Evolutionary conservation across 495 filamentous ascomycete species (phyloP).

Genomic region (Neurospora terricola): DNA sequence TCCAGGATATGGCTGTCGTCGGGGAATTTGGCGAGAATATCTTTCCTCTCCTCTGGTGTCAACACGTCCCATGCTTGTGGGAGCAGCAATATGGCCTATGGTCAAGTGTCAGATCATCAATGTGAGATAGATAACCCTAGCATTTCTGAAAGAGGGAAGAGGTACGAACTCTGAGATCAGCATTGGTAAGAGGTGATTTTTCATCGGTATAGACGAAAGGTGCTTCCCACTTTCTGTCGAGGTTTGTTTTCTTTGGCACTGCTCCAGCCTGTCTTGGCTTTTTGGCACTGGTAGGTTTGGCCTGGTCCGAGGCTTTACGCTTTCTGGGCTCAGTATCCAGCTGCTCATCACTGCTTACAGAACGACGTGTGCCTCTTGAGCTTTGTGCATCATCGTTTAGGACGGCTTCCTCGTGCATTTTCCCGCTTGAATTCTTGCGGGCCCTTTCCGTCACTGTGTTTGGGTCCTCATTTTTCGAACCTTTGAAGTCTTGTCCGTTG

Average conservation of each 20-base stretch:
- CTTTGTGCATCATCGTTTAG: not conserved
- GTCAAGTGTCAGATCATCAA: conserved; percentile 7
- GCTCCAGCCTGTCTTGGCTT: conserved; percentile 6
- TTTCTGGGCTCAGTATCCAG: not conserved
- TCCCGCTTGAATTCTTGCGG: not conserved
- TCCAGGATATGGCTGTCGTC: conserved; percentile 29
- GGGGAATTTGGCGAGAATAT: conserved; percentile 48
- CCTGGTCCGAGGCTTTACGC: conserved; percentile 3
- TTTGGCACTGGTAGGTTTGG: conserved; percentile 1
- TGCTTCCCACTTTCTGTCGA: conserved; percentile 22
- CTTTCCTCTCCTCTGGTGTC: conserved; percentile 42
- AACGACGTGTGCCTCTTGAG: not conserved
- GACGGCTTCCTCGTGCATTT: not conserved
- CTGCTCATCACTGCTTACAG: not conserved
- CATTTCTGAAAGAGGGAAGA: not conserved
- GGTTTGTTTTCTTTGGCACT: conserved; percentile 8
- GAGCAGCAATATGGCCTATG: conserved; percentile 45
- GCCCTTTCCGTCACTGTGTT: not conserved
- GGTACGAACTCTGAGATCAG: conserved; percentile 46
- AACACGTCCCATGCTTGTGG: conserved; percentile 50
- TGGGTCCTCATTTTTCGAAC: not conserved
- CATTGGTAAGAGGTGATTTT: conserved; percentile 42
- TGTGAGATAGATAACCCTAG: conserved; percentile 3
- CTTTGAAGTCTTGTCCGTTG: not conserved
- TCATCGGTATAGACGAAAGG: conserved; percentile 46